Evolutionary conservation across 495 filamentous ascomycete species (phyloP), one percentile per base, ranked within the genome.

Genomic region (Penicillium manginii): DNA sequence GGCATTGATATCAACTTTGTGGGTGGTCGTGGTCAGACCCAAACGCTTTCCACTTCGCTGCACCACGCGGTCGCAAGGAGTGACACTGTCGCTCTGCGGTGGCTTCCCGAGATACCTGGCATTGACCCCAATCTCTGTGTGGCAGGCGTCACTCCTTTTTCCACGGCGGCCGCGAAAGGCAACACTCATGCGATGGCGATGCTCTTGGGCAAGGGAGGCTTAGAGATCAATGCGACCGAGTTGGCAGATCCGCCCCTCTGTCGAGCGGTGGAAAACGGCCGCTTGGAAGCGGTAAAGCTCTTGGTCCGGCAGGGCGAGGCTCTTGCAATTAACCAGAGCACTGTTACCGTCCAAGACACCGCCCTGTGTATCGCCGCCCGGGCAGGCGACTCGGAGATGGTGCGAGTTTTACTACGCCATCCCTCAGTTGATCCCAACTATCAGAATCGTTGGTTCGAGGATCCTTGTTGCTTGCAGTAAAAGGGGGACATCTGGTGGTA

Each of bases 1-100:
- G 33, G 33, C 33, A 53, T 62, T 18, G 21, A 62, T 7, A 32
- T 62, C n/a, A 62, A 58, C 50, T 50, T 55, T 22, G 33, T 59
- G 26, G 12, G 45, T 12, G 35, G 51, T 22, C 33, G 46, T 17
- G 35, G 52, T 40, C 46, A 48, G 40, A 45, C 40, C 52, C 21
- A 55, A 19, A 45, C 29, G 29, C 47, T 17, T 17, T 60, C 58
- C 31, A 60, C 31, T 40, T 60, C 52, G 37, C 52, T 60, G 26
- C 18, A 60, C 40, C 37, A 60, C 21, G 37, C 47, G 10, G 39
- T 42, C 45, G 31, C 52, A 6, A 55, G 58, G 17, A 43, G 48
- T 18, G 52, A 60, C 47, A 60, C 46, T 4, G 26, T 58, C 39
- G 17, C n/a, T 42, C 39, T 42, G 17, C 17, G 17, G 39, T 42